Conservation (phyloP, 2,329 filamentous ascomycete species). For the Neoascochyta sp. region DNA sequence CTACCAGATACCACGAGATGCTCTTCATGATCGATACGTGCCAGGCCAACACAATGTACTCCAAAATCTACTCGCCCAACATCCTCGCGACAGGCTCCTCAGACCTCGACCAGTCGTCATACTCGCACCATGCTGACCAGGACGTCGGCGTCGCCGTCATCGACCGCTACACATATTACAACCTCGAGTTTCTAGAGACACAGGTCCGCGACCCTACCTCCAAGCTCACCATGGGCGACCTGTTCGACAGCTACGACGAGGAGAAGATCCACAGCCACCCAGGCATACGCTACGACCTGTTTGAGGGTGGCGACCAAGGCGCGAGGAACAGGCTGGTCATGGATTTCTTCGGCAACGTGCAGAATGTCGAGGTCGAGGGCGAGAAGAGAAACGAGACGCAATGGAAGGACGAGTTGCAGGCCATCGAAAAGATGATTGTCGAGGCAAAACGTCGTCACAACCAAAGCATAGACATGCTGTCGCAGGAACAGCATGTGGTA, state of each 20-base stretch:
- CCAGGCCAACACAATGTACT: conserved; percentile 99
- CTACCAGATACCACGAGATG: conserved; percentile 81
- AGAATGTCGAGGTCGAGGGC: conserved; percentile 86
- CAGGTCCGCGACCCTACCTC: conserved; percentile 81
- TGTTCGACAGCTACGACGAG: conserved; percentile 95
- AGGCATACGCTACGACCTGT: conserved; percentile 92
- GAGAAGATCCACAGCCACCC: conserved; percentile 91
- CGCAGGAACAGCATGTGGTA: conserved; percentile 21
- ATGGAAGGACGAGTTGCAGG: conserved; percentile 67
- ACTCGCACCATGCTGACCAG: conserved; percentile 96
- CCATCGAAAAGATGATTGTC: conserved; percentile 63
- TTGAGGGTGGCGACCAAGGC: conserved; percentile 73
- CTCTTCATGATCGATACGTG: conserved; percentile 99
- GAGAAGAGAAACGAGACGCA: conserved; percentile 41
- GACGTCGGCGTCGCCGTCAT: conserved; percentile 98
- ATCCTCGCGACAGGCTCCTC: conserved; percentile 97
- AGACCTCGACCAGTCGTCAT: conserved; percentile 91
- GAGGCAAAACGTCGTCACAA: conserved; percentile 44
- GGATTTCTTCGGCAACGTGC: conserved; percentile 97
- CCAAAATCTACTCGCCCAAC: conserved; percentile 94
- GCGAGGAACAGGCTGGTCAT: conserved; percentile 80
- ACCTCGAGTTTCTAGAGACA: conserved; percentile 78
- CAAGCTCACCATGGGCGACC: conserved; percentile 84
- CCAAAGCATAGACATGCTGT: conserved; percentile 20
- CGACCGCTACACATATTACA: conserved; percentile 39